Evolutionary conservation across 345 rosid species (phyloP).

Genomic region (Ceriops tagal): DNA sequence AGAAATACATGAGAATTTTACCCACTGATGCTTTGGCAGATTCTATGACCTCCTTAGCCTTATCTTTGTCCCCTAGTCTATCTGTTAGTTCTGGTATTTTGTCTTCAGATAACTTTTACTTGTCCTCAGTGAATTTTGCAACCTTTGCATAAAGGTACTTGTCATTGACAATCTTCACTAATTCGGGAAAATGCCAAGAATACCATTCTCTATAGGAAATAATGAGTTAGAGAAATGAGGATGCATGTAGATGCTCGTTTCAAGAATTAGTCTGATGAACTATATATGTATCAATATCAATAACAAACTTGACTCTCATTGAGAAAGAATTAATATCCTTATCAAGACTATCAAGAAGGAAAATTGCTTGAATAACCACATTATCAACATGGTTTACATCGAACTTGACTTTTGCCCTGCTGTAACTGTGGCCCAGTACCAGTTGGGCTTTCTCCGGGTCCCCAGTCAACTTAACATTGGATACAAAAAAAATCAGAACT

Average conservation of each 20-base stretch:
- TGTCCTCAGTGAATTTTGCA: slow-evolving; percentile 67
- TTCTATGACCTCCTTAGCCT: slow-evolving; percentile 81
- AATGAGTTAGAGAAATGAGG: background rate
- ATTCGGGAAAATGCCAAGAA: slow-evolving; percentile 97
- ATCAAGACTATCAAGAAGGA: slow-evolving; percentile 81
- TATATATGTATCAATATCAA: background rate
- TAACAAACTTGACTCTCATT: slow-evolving; percentile 81
- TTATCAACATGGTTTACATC: slow-evolving; percentile 86
- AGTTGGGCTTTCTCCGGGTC: slow-evolving; percentile 92
- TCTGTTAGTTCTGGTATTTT: slow-evolving; percentile 58
- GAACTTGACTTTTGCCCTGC: slow-evolving; percentile 94
- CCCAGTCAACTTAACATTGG: slow-evolving; percentile 52
- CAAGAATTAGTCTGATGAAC: background rate
- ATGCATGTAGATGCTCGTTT: background rate
- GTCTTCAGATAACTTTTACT: slow-evolving; percentile 63
- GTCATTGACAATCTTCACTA: slow-evolving; percentile 90
- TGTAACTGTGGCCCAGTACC: slow-evolving; percentile 91
- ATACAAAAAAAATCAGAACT: background rate
- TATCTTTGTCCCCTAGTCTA: slow-evolving; percentile 80
- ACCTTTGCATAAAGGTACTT: slow-evolving; percentile 78
- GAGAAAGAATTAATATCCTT: slow-evolving; percentile 83
- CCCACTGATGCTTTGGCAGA: slow-evolving; percentile 99
- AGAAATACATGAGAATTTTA: slow-evolving; percentile 25
- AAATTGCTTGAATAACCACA: slow-evolving; percentile 94
- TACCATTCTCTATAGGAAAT: slow-evolving; percentile 79